A percentile compares a stretch with the other conserved stretches of the same genome.
Conservation (phyloP, 306 rosid genomes). For the Vigna nakashimae region DNA sequence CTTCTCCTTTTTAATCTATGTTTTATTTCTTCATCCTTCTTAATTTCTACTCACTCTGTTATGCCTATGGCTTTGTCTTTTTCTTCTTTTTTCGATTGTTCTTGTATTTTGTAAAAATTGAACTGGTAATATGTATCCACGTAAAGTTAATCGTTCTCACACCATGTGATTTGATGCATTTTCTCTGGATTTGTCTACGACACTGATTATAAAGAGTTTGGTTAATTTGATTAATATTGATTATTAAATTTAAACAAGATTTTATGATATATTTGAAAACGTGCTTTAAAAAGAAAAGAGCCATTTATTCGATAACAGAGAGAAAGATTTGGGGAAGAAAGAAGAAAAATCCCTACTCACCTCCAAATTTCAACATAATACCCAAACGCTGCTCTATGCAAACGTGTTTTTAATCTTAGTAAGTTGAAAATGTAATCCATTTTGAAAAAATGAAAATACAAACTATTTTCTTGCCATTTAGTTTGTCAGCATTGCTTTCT, state of each 20-base stretch:
- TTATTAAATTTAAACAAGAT: too few species aligned
- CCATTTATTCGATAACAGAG: too few species aligned
- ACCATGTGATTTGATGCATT: background rate
- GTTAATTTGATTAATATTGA: background rate
- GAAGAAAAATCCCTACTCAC: background rate
- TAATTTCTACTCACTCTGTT: too few species aligned
- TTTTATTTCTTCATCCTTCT: background rate
- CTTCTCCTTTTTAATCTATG: constrained; percentile 51
- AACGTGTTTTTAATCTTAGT: too few species aligned
- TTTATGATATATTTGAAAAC: too few species aligned
- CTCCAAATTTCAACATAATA: background rate
- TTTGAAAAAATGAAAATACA: too few species aligned
- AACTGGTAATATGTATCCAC: background rate
- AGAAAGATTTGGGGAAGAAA: background rate
- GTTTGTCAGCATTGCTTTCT: background rate
- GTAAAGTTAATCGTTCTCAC: background rate
- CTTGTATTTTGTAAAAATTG: background rate
- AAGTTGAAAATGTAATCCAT: too few species aligned
- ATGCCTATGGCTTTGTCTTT: too few species aligned
- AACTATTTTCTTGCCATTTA: background rate
- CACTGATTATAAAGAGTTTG: background rate
- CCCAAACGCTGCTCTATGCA: background rate
- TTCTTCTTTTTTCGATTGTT: too few species aligned
- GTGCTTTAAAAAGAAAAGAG: too few species aligned
- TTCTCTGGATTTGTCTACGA: too few species aligned